Evolutionary conservation across 768 basidiomycete genomes (phyloP).

Genomic region (Lactifluus volemus): DNA sequence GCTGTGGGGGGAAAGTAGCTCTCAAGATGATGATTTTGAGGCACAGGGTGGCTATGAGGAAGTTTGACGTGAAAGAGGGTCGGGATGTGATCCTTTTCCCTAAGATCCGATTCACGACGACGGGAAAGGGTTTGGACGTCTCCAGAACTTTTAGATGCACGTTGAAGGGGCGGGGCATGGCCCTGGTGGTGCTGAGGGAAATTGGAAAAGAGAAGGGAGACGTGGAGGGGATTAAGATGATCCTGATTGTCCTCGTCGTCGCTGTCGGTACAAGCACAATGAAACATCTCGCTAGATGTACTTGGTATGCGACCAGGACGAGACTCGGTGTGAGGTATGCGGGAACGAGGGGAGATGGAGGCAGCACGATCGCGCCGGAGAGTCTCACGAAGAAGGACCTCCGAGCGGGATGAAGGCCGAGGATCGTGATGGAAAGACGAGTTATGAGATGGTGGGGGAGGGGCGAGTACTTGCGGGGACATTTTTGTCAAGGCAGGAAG

Average conservation of each 20-base stretch:
- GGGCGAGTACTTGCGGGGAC: constrained; percentile 27
- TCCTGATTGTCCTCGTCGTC: constrained; percentile 26
- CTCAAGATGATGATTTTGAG: constrained; percentile 41
- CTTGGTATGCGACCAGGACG: constrained; percentile 8
- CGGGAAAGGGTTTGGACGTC: constrained; percentile 15
- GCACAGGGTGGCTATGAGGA: constrained; percentile 43
- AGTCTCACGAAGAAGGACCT: constrained; percentile 48
- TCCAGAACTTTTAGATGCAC: constrained; percentile 18
- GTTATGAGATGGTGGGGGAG: constrained; percentile 18
- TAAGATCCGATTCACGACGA: constrained; percentile 12
- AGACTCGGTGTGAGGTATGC: constrained; percentile 12
- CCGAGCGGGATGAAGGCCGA: constrained; percentile 43
- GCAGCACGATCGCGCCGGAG: constrained; percentile 38
- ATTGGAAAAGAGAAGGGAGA: constrained; percentile 23
- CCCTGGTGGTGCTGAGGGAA: constrained; percentile 8
- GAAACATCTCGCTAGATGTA: constrained; percentile 16
- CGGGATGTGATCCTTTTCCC: constrained; percentile 20
- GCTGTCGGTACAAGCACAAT: constrained; percentile 21
- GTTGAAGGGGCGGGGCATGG: constrained; percentile 2
- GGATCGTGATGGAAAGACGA: constrained; percentile 18
- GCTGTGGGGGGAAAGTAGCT: constrained; percentile 34
- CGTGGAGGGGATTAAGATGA: constrained; percentile 25
- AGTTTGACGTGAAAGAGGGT: constrained; percentile 20
- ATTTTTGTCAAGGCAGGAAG: constrained; percentile 31
- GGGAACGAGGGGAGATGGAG: constrained; percentile 21